These are phyloP conservation scores for Rhodotorula sp. DNA, from an alignment of 1,284 basidiomycete species.

Conservation along the genomic window DNA sequence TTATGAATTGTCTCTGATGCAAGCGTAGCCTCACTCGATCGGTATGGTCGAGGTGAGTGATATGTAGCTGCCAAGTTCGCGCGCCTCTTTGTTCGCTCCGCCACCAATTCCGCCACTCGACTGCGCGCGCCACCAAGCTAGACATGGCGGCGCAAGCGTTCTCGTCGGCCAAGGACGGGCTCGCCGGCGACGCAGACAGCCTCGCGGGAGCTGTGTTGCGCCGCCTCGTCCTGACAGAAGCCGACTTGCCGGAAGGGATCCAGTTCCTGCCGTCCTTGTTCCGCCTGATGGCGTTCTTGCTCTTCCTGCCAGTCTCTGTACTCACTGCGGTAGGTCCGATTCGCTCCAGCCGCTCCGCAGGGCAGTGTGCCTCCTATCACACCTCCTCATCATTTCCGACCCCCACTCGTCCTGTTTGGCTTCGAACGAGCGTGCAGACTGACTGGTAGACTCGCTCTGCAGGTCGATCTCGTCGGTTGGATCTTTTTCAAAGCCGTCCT, in stretches of 20 bases:
- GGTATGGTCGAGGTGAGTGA: too few relatives aligned
- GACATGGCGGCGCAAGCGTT: not conserved
- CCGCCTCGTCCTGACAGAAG: conserved; percentile 1
- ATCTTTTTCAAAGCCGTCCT: conserved; percentile 27
- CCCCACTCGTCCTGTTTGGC: not conserved
- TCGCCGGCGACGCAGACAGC: not conserved
- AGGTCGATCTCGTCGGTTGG: conserved; percentile 32
- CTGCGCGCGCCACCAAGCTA: not conserved
- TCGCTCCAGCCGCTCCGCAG: too few relatives aligned
- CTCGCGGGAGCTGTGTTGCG: conserved; percentile 1
- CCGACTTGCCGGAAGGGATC: conserved; percentile 16
- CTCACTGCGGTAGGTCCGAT: conserved; percentile 18
- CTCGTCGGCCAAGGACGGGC: not conserved
- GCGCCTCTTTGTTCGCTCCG: not conserved
- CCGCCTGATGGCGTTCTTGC: conserved; percentile 20
- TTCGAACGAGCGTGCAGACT: not conserved
- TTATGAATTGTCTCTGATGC: too few relatives aligned
- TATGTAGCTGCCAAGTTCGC: too few relatives aligned
- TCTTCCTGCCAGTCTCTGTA: conserved; percentile 22
- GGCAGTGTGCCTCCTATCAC: not conserved
- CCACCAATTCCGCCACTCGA: not conserved
- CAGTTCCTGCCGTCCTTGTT: conserved; percentile 25
- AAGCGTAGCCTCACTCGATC: too few relatives aligned
- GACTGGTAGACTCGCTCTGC: not conserved
- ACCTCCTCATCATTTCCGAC: not conserved